Evolutionary conservation across 805 yeast species (phyloP), one percentile per base, ranked within the genome.

Genomic region (Pichia californica): DNA sequence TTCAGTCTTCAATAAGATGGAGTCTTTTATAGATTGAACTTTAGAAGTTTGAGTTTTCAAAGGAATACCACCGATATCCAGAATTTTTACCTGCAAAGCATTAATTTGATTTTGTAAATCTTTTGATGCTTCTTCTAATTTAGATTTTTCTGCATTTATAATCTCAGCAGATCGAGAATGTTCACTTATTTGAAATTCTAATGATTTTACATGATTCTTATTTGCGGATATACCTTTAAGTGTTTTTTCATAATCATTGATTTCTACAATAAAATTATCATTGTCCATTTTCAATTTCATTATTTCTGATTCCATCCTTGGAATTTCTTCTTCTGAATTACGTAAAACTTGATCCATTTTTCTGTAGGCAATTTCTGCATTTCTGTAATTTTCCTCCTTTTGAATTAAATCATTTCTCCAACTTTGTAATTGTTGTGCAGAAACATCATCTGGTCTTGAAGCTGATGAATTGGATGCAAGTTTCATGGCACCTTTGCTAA

Each of bases 1-100:
- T 35, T 76, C 76, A 29, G 64, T 67, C 13, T 79, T 59, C 16
- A 82, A 74, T 41, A 80, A 85, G 25, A 84, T 73, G 54, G 77
- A 75, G 52, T 83, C 85, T 34, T 70, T 68, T 28, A 83, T 68
- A 2, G 94, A 83, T 53, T 80, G 88, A 8, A 93, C 96, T 55
- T 79, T 83, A 1, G 94, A 76, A 48, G 79, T 83, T 54, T 88
- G 96, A 47, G 84, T 61, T 44, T 86, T 78, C 50, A 93, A 69
- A 48, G 79, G 79, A 8, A 85, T 81, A 47, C 99, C 99, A 42
- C 99, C 99, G 42, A 87, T 82, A 39, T 84, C 81, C 85, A 89
- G 78, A 31, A 93, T 87, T 56, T 80, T 74, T 44, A 81, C 85
- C 52, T 88, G 89, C 3, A 89, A 64, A 0, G 53, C 69, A 11